Conservation (phyloP, 495 filamentous ascomycete species). For the Tuber umbilicatum region DNA sequence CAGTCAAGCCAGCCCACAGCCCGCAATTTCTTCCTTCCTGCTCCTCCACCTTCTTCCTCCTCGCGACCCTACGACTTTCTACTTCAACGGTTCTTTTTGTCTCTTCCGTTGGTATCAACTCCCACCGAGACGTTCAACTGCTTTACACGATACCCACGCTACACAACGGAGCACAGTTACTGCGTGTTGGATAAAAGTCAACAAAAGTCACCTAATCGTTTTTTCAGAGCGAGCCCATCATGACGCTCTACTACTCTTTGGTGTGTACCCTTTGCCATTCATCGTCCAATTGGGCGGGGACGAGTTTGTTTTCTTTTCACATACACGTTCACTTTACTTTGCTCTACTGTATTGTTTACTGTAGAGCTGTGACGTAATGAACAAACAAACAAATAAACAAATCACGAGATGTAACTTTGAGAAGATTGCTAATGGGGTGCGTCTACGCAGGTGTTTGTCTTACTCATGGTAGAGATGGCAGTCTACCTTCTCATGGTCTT, state of each 20-base stretch:
- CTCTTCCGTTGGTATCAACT: not conserved
- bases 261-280: constrained; percentile 53
- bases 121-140: not conserved
- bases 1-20: constrained; percentile 2
- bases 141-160: not conserved
- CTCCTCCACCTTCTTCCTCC: constrained; percentile 8
- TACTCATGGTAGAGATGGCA: constrained; percentile 87
- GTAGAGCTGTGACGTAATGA: constrained; percentile 20
- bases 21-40: not conserved
- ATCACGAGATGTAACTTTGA: constrained; percentile 37
- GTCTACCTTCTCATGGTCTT: constrained; percentile 89
- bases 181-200: constrained; percentile 1
- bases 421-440: constrained; percentile 21
- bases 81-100: not conserved
- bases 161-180: constrained; percentile 5
- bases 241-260: constrained; percentile 98
- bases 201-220: not conserved
- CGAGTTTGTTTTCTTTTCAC: constrained; percentile 5
- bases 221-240: constrained; percentile 42
- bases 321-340: not conserved
- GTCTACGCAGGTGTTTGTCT: constrained; percentile 68
- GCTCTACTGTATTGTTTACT: not conserved
- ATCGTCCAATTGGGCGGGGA: not conserved
- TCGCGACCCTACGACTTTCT: not conserved
- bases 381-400: constrained; percentile 12